phyloP scores from a whole-genome alignment of 1,284 basidiomycete genomes.

The Ceratobasidium sp. region DNA sequence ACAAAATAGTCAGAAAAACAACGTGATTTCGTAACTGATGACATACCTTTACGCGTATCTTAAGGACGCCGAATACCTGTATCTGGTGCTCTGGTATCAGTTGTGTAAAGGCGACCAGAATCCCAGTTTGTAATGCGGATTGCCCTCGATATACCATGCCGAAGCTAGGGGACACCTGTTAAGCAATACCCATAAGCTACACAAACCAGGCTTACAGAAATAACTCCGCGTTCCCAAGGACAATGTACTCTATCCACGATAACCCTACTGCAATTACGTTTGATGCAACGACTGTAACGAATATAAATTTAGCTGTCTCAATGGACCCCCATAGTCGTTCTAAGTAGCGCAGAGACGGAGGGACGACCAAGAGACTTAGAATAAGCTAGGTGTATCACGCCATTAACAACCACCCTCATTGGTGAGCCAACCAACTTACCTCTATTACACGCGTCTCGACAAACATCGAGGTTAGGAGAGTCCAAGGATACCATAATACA shows the following conservation, averaged over 20 bases:
- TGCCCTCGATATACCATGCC: slow-evolving; percentile 91
- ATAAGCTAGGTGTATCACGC: slow-evolving; percentile 66
- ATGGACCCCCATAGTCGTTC: slow-evolving; percentile 92
- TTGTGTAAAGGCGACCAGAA: slow-evolving; percentile 96
- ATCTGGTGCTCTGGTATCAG: slow-evolving; percentile 98
- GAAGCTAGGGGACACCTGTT: slow-evolving; percentile 64
- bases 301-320: slow-evolving; percentile 88
- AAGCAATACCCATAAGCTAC: slow-evolving; percentile 35
- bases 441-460: slow-evolving; percentile 88
- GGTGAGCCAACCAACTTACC: slow-evolving; percentile 62
- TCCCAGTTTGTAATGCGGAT: slow-evolving; percentile 88
- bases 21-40: slow-evolving; percentile 9
- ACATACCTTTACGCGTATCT: slow-evolving; percentile 87
- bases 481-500: slow-evolving; percentile 92
- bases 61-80: slow-evolving; percentile 87
- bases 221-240: slow-evolving; percentile 69
- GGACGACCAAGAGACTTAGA: slow-evolving; percentile 80
- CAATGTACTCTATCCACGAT: slow-evolving; percentile 82
- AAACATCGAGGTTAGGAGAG: slow-evolving; percentile 85
- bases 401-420: slow-evolving; percentile 44
- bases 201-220: slow-evolving; percentile 71
- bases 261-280: slow-evolving; percentile 89
- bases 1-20: slow-evolving; percentile 4
- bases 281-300: slow-evolving; percentile 79
- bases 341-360: slow-evolving; percentile 87